Evolutionary conservation across 2,329 filamentous ascomycete genomes (phyloP).

Genomic region (Apiospora aurea): DNA sequence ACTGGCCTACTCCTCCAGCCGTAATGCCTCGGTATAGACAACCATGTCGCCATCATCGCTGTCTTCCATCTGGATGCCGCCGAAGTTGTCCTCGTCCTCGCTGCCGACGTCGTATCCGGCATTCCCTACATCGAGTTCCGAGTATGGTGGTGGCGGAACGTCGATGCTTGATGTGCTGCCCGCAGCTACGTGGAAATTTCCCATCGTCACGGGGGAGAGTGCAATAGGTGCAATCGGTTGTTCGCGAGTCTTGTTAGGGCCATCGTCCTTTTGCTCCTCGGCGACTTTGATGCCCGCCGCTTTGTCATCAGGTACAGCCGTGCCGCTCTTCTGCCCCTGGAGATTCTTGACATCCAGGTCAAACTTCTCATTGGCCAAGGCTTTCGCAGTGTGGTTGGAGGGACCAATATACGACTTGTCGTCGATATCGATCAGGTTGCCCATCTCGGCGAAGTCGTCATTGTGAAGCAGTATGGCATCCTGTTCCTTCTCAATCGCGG

Average conservation of each 20-base stretch:
- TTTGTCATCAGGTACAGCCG: neutral
- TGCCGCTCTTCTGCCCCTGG: neutral
- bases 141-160: conserved; percentile 35
- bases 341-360: conserved; percentile 35
- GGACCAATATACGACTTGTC: conserved; percentile 36
- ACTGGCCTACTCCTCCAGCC: neutral
- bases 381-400: conserved; percentile 30
- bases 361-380: conserved; percentile 39
- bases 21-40: conserved; percentile 22
- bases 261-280: neutral
- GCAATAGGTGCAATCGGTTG: neutral
- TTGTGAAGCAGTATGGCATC: conserved; percentile 42
- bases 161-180: conserved; percentile 22
- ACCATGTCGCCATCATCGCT: conserved; percentile 43
- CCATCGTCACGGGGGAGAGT: conserved; percentile 19
- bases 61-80: conserved; percentile 47
- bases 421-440: conserved; percentile 53
- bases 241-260: neutral
- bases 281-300: neutral
- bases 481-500: conserved; percentile 58
- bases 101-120: conserved; percentile 20
- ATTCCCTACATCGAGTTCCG: conserved; percentile 12
- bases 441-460: conserved; percentile 40
- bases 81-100: conserved; percentile 46
- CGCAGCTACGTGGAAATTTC: neutral